These are phyloP conservation scores for Skeletonema potamos DNA, from an alignment of 108 stramenopile genomes.

Conservation along the genomic window DNA sequence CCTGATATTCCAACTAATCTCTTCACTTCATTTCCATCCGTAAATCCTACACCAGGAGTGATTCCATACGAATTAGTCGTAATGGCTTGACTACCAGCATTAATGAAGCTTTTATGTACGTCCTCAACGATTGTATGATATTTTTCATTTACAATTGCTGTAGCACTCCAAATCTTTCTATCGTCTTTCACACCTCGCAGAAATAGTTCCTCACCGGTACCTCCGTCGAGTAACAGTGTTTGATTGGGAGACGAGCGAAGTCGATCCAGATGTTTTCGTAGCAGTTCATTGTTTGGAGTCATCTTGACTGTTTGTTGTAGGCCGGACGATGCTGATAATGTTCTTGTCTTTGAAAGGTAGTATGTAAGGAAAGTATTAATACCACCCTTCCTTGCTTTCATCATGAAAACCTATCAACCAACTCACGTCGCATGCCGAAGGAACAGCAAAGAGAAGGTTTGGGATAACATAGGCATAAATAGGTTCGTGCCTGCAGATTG, in stretches of 20 bases:
- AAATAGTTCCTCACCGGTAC: conserved; percentile 86
- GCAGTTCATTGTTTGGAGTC: background rate
- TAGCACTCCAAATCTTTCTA: conserved; percentile 80
- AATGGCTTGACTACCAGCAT: conserved; percentile 65
- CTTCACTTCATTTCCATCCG: conserved; percentile 37
- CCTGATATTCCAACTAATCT: conserved; percentile 48
- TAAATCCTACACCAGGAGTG: conserved; percentile 78
- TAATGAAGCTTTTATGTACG: conserved; percentile 70
- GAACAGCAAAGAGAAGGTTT: too few relatives aligned
- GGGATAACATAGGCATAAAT: too few relatives aligned
- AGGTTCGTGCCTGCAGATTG: too few relatives aligned
- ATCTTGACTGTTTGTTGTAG: background rate
- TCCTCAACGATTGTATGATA: conserved; percentile 60
- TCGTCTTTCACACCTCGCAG: conserved; percentile 78
- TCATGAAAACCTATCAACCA: too few relatives aligned
- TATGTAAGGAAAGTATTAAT: background rate
- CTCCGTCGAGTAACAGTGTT: conserved; percentile 70
- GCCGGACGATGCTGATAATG: background rate
- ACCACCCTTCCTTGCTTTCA: background rate
- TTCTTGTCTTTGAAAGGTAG: background rate
- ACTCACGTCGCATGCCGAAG: too few relatives aligned
- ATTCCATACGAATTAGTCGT: conserved; percentile 84
- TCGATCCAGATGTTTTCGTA: conserved; percentile 16
- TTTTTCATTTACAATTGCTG: conserved; percentile 55
- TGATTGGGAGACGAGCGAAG: conserved; percentile 30